Evolutionary conservation across 208 protist genomes (phyloP).

Genomic region (Trypanosoma mega): DNA sequence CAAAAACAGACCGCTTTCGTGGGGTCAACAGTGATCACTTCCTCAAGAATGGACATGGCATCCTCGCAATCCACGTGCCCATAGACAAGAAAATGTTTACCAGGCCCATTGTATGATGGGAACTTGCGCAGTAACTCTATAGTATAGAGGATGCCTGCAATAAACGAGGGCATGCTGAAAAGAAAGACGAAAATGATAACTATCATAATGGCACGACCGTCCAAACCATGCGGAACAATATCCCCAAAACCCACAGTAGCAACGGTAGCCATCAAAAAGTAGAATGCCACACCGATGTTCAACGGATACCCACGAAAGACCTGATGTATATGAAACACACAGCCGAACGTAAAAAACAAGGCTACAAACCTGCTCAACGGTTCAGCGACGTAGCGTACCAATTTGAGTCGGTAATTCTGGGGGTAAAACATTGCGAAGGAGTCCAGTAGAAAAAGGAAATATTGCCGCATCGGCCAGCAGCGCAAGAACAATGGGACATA

Average conservation of each 20-base stretch:
- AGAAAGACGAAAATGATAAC: slow-evolving; percentile 85
- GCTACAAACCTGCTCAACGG: slow-evolving; percentile 75
- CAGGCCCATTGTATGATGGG: slow-evolving; percentile 61
- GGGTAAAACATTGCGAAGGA: slow-evolving; percentile 59
- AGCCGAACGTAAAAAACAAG: slow-evolving; percentile 67
- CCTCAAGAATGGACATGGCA: slow-evolving; percentile 76
- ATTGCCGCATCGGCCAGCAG: slow-evolving; percentile 85
- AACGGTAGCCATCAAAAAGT: slow-evolving; percentile 80
- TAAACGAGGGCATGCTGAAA: slow-evolving; percentile 82
- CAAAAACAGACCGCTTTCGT: slow-evolving; percentile 89
- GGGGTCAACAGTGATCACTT: slow-evolving; percentile 82
- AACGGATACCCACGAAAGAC: slow-evolving; percentile 60
- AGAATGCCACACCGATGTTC: slow-evolving; percentile 60
- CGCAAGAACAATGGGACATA: slow-evolving; percentile 89
- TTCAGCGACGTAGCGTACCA: slow-evolving; percentile 61
- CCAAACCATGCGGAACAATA: slow-evolving; percentile 56
- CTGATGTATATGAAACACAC: slow-evolving; percentile 75
- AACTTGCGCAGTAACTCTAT: slow-evolving; percentile 63
- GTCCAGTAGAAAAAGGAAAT: slow-evolving; percentile 86
- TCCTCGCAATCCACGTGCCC: slow-evolving; percentile 69
- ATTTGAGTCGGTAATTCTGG: slow-evolving; percentile 60
- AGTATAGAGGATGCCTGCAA: slow-evolving; percentile 60
- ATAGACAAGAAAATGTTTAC: slow-evolving; percentile 83
- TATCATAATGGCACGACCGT: slow-evolving; percentile 63
- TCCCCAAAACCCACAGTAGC: slow-evolving; percentile 86